Evolutionary conservation across 83 land plant genomes (phyloP).

Genomic region (Picea engelmannii): DNA sequence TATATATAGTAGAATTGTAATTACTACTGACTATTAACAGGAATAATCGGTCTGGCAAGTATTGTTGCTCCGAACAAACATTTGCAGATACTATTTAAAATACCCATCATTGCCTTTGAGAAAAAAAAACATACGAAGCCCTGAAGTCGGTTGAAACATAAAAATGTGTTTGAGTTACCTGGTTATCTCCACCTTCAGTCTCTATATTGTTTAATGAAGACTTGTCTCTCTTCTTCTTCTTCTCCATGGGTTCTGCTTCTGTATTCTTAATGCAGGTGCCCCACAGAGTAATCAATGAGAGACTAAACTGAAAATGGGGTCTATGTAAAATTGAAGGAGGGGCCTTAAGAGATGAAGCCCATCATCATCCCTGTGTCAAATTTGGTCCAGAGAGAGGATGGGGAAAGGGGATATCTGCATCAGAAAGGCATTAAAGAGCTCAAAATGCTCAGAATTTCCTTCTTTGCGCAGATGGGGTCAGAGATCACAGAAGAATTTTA

Average conservation of each 20-base stretch:
- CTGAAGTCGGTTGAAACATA: background rate
- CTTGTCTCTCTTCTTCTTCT: conserved; percentile 21
- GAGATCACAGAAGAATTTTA: conserved; percentile 16
- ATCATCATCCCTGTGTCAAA: background rate
- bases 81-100: too few species aligned
- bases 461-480: background rate
- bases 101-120: background rate
- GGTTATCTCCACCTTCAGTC: conserved; percentile 8
- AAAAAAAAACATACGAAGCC: background rate
- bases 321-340: background rate
- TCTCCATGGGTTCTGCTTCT: conserved; percentile 3
- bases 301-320: background rate
- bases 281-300: background rate
- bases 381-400: background rate
- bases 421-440: conserved; percentile 6
- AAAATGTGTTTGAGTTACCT: background rate
- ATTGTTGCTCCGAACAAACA: background rate
- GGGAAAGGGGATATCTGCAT: background rate
- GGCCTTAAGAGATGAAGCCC: background rate
- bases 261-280: background rate
- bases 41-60: background rate
- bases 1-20: background rate
- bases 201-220: conserved; percentile 11
- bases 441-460: conserved; percentile 9
- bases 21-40: background rate